A percentile compares a stretch with the other conserved stretches of the same genome.
Evolutionary conservation across 2,329 filamentous ascomycete genomes (phyloP).

Genomic region (Didymella lethalis): DNA sequence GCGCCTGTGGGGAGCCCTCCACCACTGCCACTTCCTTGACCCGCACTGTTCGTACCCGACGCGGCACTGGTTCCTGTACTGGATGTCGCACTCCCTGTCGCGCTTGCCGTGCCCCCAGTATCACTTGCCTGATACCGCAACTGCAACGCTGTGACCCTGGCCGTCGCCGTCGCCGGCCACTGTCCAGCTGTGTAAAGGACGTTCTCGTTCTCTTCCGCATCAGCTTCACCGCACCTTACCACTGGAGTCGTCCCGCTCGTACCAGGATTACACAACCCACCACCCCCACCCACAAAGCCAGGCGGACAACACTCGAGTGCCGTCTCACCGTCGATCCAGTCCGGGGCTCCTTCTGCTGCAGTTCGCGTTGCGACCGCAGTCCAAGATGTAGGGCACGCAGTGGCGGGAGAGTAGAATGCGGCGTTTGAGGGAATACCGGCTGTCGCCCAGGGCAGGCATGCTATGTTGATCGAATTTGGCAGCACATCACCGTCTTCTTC

Average conservation of each 20-base stretch:
- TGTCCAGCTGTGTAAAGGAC: constrained; percentile 20
- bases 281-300: constrained; percentile 28
- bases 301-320: constrained; percentile 37
- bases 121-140: constrained; percentile 29
- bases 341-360: constrained; percentile 8
- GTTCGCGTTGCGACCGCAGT: constrained; percentile 32
- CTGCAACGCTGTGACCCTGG: constrained; percentile 26
- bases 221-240: constrained; percentile 32
- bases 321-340: constrained; percentile 32
- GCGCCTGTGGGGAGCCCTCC: constrained; percentile 65
- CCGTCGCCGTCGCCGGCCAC: constrained; percentile 25
- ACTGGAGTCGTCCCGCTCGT: constrained; percentile 23
- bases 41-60: neutral
- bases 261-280: constrained; percentile 24
- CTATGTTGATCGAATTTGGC: constrained; percentile 79
- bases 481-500: constrained; percentile 73
- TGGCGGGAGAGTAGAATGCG: constrained; percentile 37
- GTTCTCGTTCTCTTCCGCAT: constrained; percentile 33
- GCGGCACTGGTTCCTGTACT: neutral
- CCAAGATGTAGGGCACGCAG: constrained; percentile 34
- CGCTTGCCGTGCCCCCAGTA: constrained; percentile 8
- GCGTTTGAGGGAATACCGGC: constrained; percentile 17
- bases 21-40: constrained; percentile 35
- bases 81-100: neutral
- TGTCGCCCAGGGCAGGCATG: constrained; percentile 36